Evolutionary conservation across 1,284 basidiomycete genomes (phyloP).

Genomic region (Pseudozyma sp.): DNA sequence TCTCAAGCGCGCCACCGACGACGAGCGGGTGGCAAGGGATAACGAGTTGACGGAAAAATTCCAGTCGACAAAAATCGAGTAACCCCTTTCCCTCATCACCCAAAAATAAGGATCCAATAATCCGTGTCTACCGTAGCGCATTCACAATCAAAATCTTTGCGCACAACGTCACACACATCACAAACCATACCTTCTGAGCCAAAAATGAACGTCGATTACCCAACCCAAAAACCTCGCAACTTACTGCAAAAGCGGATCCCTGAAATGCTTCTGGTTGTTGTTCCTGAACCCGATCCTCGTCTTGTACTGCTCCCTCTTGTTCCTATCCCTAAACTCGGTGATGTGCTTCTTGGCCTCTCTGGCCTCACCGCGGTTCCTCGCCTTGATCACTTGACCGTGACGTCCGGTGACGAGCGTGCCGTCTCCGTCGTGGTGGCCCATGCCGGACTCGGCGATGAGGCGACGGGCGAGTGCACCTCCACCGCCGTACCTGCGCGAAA

Average conservation of each 20-base stretch:
- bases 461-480: slow-evolving; percentile 56
- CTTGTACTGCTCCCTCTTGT: slow-evolving; percentile 82
- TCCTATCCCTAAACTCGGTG: slow-evolving; percentile 84
- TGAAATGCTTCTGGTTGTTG: slow-evolving; percentile 68
- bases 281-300: slow-evolving; percentile 73
- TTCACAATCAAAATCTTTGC: no score
- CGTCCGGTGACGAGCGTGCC: slow-evolving; percentile 52
- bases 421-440: slow-evolving; percentile 42
- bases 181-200: no score
- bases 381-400: slow-evolving; percentile 57
- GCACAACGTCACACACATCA: no score
- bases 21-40: no score
- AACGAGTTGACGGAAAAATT: slow-evolving; percentile 11
- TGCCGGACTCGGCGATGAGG: slow-evolving; percentile 49
- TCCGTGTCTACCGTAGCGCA: no score
- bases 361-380: slow-evolving; percentile 90
- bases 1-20: slow-evolving; percentile 4
- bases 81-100: no score
- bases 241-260: slow-evolving; percentile 66
- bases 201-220: neutral
- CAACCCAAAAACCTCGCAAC: neutral
- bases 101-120: no score
- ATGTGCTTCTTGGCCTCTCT: slow-evolving; percentile 89
- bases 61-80: slow-evolving; percentile 24
- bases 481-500: slow-evolving; percentile 38